A percentile compares a stretch with the other conserved stretches of the same genome.
These are phyloP conservation scores for Globisporangium camurandrum DNA, from an alignment of 352 stramenopile species.

Conservation along the genomic window DNA sequence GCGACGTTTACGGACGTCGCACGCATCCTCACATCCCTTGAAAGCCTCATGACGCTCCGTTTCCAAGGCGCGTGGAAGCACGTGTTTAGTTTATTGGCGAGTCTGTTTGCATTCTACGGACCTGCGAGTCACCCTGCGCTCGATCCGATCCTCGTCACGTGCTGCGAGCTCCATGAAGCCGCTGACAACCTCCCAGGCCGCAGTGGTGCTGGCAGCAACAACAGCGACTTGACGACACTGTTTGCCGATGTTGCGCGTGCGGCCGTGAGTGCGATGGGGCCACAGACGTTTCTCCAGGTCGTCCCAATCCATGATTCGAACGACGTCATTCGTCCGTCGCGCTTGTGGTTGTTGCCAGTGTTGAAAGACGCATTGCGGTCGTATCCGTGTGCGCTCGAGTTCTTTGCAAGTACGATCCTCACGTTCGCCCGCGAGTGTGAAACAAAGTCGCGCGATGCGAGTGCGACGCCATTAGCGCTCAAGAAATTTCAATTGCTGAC, in stretches of 20 bases:
- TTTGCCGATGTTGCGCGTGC: conserved; percentile 59
- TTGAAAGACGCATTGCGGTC: conserved; percentile 58
- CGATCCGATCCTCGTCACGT: conserved; percentile 60
- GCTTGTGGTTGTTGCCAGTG: conserved; percentile 74
- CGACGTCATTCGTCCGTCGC: conserved; percentile 69
- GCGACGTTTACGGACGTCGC: conserved; percentile 49
- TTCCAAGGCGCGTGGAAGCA: conserved; percentile 79
- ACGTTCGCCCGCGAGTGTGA: conserved; percentile 69
- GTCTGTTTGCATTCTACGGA: conserved; percentile 72
- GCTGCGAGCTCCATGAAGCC: conserved; percentile 75
- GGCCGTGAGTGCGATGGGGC: conserved; percentile 57
- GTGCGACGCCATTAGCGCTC: conserved; percentile 48
- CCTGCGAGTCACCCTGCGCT: conserved; percentile 43
- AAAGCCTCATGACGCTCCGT: conserved; percentile 76
- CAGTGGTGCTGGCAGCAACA: conserved; percentile 26
- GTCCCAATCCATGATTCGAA: conserved; percentile 64
- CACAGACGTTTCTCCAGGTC: conserved; percentile 60
- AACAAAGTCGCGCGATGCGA: conserved; percentile 51
- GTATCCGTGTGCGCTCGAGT: conserved; percentile 54
- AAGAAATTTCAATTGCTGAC: conserved; percentile 76
- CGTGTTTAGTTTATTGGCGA: conserved; percentile 63
- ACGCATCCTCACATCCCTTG: conserved; percentile 64
- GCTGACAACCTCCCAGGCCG: conserved; percentile 54
- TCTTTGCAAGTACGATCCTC: conserved; percentile 66
- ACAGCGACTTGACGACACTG: conserved; percentile 32